A percentile compares a stretch with the other conserved stretches of the same genome.
These are phyloP conservation scores for Multifurca ochricompacta DNA, from an alignment of 768 basidiomycete species.

Conservation along the genomic window DNA sequence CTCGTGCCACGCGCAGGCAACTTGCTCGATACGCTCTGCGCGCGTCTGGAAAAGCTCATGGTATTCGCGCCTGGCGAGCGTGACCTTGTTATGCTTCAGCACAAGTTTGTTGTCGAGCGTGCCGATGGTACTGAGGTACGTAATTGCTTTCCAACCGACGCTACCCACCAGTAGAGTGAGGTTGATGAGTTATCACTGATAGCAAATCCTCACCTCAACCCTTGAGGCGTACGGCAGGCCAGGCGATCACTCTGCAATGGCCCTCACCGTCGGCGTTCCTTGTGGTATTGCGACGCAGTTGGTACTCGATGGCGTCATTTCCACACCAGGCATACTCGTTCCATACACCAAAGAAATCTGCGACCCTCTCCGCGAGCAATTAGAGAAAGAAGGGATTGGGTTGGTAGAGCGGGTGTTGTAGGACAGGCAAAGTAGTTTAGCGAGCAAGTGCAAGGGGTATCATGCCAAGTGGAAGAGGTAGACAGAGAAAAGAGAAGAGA, in stretches of 20 bases:
- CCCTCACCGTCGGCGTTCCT: conserved; percentile 82
- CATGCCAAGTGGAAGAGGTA: no score
- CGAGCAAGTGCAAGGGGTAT: no score
- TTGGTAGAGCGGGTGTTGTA: conserved; percentile 63
- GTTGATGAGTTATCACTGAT: conserved; percentile 5
- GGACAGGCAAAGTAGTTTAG: no score
- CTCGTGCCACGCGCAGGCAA: conserved; percentile 59
- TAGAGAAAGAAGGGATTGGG: conserved; percentile 72
- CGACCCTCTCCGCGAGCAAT: conserved; percentile 54
- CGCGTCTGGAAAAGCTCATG: conserved; percentile 84
- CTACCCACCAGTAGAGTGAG: not conserved
- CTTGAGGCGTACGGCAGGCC: conserved; percentile 83
- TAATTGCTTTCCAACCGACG: not conserved
- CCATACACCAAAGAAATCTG: conserved; percentile 86
- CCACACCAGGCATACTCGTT: conserved; percentile 68
- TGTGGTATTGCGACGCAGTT: conserved; percentile 92
- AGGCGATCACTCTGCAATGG: conserved; percentile 83
- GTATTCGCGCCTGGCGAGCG: conserved; percentile 85
- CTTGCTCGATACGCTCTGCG: conserved; percentile 91
- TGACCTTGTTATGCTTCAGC: conserved; percentile 96
- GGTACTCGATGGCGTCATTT: conserved; percentile 80
- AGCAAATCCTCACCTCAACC: conserved; percentile 87
- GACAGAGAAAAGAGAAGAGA: no score
- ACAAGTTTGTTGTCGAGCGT: conserved; percentile 93
- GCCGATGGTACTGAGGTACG: conserved; percentile 67